Conservation (phyloP, 306 rosid genomes). For the Cotoneaster glaucophyllus region DNA sequence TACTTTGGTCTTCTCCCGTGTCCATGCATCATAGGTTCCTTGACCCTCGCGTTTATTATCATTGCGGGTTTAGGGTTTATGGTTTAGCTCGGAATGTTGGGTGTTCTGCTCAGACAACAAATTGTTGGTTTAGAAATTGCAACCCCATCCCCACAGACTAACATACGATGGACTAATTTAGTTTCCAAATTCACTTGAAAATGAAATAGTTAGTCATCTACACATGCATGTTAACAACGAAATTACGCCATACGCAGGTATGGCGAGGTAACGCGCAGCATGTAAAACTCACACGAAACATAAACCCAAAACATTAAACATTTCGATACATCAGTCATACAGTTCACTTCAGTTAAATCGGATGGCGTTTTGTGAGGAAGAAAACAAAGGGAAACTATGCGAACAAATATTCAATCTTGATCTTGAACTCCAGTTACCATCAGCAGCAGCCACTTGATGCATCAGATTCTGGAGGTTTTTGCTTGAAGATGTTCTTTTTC, state of each 20-base stretch:
- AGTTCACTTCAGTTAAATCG: too few species aligned
- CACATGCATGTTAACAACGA: too few species aligned
- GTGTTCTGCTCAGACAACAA: background rate
- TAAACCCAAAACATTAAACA: background rate
- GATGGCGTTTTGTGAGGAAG: background rate
- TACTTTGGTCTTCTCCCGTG: too few species aligned
- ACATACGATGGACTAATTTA: background rate
- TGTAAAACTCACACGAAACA: too few species aligned
- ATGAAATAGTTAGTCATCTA: background rate
- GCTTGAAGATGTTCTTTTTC: constrained; percentile 62
- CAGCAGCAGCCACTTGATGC: constrained; percentile 64
- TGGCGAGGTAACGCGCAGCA: too few species aligned
- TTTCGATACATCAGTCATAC: background rate
- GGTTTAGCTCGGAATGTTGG: too few species aligned
- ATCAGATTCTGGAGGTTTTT: constrained; percentile 38
- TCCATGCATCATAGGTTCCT: too few species aligned
- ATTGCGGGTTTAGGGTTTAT: background rate
- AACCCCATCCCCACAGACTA: too few species aligned
- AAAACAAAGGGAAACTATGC: background rate
- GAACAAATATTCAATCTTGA: background rate
- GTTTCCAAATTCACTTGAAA: background rate
- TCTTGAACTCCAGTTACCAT: constrained; percentile 22
- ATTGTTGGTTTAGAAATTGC: background rate
- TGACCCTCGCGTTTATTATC: too few species aligned
- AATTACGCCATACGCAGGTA: too few species aligned